These are phyloP conservation scores for Kuraishia ogatae DNA, from an alignment of 805 yeast species.

Conservation along the genomic window DNA sequence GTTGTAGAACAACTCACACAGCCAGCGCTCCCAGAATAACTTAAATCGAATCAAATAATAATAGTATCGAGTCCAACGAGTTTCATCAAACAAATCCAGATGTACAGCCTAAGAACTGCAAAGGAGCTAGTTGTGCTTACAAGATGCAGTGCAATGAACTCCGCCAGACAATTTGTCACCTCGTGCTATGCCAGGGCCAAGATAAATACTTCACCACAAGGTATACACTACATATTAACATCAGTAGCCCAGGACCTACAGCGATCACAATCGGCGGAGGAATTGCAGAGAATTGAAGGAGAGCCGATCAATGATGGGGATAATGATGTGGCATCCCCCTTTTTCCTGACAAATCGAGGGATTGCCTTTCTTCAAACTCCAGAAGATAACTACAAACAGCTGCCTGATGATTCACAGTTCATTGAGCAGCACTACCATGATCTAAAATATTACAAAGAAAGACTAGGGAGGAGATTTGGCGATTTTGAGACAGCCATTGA, in stretches of 20 bases:
- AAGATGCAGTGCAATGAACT: neutral
- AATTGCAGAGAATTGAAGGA: neutral
- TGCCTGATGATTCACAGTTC: slow-evolving; percentile 46
- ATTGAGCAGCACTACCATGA: slow-evolving; percentile 41
- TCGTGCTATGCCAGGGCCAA: neutral
- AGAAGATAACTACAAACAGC: slow-evolving; percentile 28
- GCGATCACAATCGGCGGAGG: neutral
- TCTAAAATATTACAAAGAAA: slow-evolving; percentile 23
- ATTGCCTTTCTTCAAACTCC: neutral
- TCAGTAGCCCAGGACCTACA: neutral
- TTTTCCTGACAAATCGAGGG: neutral
- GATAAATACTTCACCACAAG: slow-evolving; percentile 1
- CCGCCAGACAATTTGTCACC: neutral
- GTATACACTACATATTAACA: slow-evolving; percentile 1
- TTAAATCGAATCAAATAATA: too few relatives aligned
- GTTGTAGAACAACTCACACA: too few relatives aligned
- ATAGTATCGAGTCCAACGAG: too few relatives aligned
- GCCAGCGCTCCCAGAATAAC: too few relatives aligned
- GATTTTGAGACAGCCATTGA: slow-evolving; percentile 31
- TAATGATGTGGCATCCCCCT: neutral
- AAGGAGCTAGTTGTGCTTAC: neutral
- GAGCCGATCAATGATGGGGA: too few relatives aligned
- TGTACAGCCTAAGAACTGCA: neutral
- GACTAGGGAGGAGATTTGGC: slow-evolving; percentile 23
- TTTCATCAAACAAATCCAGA: too few relatives aligned